These are phyloP conservation scores for Annulohypoxylon bovei DNA, from an alignment of 495 filamentous ascomycete species.

Conservation along the genomic window DNA sequence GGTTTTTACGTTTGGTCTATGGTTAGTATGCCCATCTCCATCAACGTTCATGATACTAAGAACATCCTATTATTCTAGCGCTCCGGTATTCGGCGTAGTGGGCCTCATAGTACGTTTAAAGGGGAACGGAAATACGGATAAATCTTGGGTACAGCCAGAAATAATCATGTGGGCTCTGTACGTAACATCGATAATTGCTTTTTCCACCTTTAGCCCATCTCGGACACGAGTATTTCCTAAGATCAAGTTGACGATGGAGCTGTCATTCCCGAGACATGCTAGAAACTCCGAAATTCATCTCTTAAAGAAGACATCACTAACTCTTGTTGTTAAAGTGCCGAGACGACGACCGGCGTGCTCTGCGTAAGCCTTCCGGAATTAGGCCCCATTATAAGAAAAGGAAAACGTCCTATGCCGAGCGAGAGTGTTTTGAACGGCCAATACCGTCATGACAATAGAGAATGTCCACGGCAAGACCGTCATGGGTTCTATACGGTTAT, in stretches of 20 bases:
- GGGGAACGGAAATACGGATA: slow-evolving; percentile 15
- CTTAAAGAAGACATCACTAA: background rate
- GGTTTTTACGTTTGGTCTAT: slow-evolving; percentile 32
- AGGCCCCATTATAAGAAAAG: background rate
- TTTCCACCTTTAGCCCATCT: background rate
- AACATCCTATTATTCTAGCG: slow-evolving; percentile 10
- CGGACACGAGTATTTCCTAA: too few species aligned
- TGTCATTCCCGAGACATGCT: too few species aligned
- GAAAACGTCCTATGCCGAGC: background rate
- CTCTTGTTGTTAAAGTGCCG: background rate
- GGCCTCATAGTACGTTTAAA: slow-evolving; percentile 20
- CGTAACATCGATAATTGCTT: background rate
- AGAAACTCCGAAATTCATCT: too few species aligned
- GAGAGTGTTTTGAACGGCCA: background rate
- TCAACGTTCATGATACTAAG: background rate
- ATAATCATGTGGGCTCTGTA: slow-evolving; percentile 21
- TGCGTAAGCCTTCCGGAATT: slow-evolving; percentile 29
- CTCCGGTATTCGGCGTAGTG: slow-evolving; percentile 1
- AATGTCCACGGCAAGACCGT: background rate
- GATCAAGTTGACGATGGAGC: too few species aligned
- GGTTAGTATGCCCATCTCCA: slow-evolving; percentile 6
- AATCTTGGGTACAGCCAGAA: slow-evolving; percentile 20
- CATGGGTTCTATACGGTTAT: background rate
- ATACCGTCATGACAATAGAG: background rate
- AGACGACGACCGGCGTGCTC: slow-evolving; percentile 11